Conservation (phyloP, 2,329 filamentous ascomycete species). For the Aspergillus flavus region DNA sequence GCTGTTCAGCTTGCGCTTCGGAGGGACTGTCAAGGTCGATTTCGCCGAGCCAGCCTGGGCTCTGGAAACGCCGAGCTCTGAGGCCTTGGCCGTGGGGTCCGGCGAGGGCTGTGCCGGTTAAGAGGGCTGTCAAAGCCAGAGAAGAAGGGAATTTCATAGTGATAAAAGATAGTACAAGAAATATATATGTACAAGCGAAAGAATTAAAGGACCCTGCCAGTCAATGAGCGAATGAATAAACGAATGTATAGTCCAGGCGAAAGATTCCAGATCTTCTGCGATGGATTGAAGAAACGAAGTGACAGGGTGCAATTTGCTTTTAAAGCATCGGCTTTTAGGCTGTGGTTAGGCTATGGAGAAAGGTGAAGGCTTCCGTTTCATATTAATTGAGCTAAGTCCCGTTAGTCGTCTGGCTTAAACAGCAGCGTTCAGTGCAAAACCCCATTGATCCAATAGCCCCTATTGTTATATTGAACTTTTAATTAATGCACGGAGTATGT, state of each 20-base stretch:
- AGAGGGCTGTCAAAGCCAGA: constrained; percentile 7
- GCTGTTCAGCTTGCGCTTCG: background rate
- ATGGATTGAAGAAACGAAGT: background rate
- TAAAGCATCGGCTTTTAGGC: background rate
- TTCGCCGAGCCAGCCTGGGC: background rate
- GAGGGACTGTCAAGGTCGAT: background rate
- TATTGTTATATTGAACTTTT: background rate
- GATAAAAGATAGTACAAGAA: background rate
- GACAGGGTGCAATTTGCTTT: background rate
- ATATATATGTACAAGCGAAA: background rate
- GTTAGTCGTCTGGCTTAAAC: background rate
- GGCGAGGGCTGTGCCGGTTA: constrained; percentile 7
- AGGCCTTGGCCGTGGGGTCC: constrained; percentile 5
- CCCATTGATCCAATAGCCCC: background rate
- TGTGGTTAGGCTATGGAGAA: background rate
- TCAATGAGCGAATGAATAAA: background rate
- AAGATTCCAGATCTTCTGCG: constrained; percentile 4
- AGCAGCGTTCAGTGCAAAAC: too few species aligned
- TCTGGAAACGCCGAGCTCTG: background rate
- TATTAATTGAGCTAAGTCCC: background rate
- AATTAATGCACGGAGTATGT: background rate
- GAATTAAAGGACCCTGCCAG: background rate
- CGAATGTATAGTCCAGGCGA: background rate
- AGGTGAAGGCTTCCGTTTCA: background rate
- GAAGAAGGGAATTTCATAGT: constrained; percentile 8